Conservation (phyloP, 495 filamentous ascomycete genomes). For the Thermochaetoides thermophila region DNA sequence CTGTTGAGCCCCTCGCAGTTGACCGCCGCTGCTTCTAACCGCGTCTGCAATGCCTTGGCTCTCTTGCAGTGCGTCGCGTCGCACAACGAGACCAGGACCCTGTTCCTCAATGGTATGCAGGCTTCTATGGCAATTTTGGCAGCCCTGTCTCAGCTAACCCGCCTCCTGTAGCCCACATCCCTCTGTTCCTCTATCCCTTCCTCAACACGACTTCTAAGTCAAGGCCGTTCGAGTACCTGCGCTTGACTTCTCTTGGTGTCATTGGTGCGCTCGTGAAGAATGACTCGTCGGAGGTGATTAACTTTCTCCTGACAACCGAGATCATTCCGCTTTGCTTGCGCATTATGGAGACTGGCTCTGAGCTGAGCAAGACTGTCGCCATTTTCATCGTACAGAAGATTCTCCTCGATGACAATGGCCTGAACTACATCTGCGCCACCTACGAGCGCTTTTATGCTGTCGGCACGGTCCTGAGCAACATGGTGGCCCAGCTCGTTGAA, state of each 20-base stretch:
- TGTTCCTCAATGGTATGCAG: slow-evolving; percentile 75
- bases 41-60: slow-evolving; percentile 94
- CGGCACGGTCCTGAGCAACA: slow-evolving; percentile 93
- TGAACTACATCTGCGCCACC: slow-evolving; percentile 96
- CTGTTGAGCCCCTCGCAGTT: slow-evolving; percentile 92
- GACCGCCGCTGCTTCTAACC: slow-evolving; percentile 89
- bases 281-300: slow-evolving; percentile 95
- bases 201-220: slow-evolving; percentile 98
- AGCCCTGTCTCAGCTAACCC: too few relatives aligned
- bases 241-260: slow-evolving; percentile 92
- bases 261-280: slow-evolving; percentile 98
- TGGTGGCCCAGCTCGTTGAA: slow-evolving; percentile 94
- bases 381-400: slow-evolving; percentile 99
- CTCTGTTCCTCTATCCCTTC: slow-evolving; percentile 95
- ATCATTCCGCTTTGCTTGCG: slow-evolving; percentile 96
- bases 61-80: slow-evolving; percentile 95
- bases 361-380: slow-evolving; percentile 95
- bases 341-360: slow-evolving; percentile 98
- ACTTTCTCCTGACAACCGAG: slow-evolving; percentile 95
- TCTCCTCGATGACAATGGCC: slow-evolving; percentile 86
- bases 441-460: slow-evolving; percentile 99
- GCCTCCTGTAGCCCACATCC: slow-evolving; percentile 99
- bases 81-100: slow-evolving; percentile 84
- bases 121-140: not conserved
- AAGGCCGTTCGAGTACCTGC: slow-evolving; percentile 93